Evolutionary conservation across 2,329 filamentous ascomycete species (phyloP), one percentile per base, ranked within the genome.

Genomic region (Cryphonectria japonica): DNA sequence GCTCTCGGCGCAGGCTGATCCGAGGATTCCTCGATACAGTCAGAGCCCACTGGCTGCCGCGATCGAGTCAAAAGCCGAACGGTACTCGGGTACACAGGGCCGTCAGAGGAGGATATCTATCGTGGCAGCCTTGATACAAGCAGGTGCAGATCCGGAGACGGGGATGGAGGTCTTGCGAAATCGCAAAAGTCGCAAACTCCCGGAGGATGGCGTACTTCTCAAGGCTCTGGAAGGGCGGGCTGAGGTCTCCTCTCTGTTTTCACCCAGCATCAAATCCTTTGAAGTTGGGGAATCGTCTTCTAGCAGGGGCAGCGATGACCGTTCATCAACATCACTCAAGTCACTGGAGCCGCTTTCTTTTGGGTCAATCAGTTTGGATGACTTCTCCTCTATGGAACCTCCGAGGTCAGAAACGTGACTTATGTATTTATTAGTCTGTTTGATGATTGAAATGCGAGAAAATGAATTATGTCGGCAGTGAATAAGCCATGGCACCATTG

Each of bases 1-100:
- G n/a, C 67, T 72, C 16, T n/a, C 11, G 3, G 70, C 70, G 0
- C 37, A 68, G n/a, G 70, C 70, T 13, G 41, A 72, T 41, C 67
- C 70, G 5, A 64, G 67, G 59, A 68, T 65, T 32, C 34, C 22
- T 0, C 39, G 37, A 7, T 52, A 70, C 41, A 60, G n/a, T 19
- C 29, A 41, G 4, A 72, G 57, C 0, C 70, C 70, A 29, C 50
- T 72, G 1, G 61, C 46, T 3, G 66, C 54, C 0, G 61, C 68
- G 9, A 67, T 72, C 29, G 68, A 72, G 16, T 72, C 70, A 0
- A 57, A 52, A 61, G 57, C 70, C 2, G 39, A 14, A 0, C 2
- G 37, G 1, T 72, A 72, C 22, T 19, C 14, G 14, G 37, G 46
- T 0, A 34, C 67, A 8, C 26, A 29, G 14, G 54, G 54, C 16